Evolutionary conservation across 768 basidiomycete species (phyloP).

Genomic region (button mushroom (Agaricus bisporus)): DNA sequence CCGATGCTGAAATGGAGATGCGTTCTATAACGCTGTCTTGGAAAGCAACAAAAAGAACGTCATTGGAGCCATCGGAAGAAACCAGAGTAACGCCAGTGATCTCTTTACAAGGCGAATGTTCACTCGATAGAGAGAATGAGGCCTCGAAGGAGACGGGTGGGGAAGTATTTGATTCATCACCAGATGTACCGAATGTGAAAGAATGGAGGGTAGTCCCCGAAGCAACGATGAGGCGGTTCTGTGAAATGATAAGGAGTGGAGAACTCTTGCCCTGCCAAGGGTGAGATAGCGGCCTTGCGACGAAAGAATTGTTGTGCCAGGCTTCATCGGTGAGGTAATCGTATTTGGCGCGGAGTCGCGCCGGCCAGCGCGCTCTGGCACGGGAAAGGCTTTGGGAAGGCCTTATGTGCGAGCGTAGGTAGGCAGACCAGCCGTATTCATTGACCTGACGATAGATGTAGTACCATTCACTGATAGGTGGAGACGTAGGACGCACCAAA

Average conservation of each 20-base stretch:
- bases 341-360: conserved; percentile 40
- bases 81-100: conserved; percentile 52
- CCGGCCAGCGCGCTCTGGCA: conserved; percentile 37
- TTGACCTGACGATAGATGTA: conserved; percentile 39
- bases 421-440: conserved; percentile 53
- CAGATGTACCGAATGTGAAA: conserved; percentile 38
- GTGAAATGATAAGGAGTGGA: conserved; percentile 50
- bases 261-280: conserved; percentile 53
- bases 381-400: conserved; percentile 46
- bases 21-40: conserved; percentile 51
- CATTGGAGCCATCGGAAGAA: conserved; percentile 36
- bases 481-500: conserved; percentile 33
- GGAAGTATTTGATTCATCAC: conserved; percentile 18
- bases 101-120: conserved; percentile 30
- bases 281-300: conserved; percentile 58
- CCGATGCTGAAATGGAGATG: conserved; percentile 14
- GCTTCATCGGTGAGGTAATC: conserved; percentile 44
- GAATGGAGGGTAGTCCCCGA: conserved; percentile 53
- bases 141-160: conserved; percentile 46
- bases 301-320: conserved; percentile 46
- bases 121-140: conserved; percentile 30
- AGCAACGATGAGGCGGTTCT: conserved; percentile 52
- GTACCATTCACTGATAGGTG: conserved; percentile 1
- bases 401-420: conserved; percentile 44
- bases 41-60: conserved; percentile 49